phyloP scores from a whole-genome alignment of 805 yeast genomes.

The Candida rishiriensis region DNA sequence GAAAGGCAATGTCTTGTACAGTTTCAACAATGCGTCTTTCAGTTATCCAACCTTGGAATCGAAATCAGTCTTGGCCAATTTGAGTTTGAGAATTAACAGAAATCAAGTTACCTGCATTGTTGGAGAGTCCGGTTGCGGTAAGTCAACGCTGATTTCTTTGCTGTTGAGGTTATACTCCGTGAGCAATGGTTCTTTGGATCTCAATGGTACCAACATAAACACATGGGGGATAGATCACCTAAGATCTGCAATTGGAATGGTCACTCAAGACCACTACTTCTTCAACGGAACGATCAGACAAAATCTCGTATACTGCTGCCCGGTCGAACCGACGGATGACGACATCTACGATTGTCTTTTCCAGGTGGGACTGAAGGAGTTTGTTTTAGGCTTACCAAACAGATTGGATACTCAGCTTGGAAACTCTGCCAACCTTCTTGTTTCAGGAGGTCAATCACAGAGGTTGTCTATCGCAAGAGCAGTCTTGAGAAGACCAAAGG shows the following conservation, averaged over 20 bases:
- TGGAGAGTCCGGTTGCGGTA: slow-evolving; percentile 91
- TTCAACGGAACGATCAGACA: slow-evolving; percentile 72
- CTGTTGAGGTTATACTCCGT: slow-evolving; percentile 48
- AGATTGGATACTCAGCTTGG: slow-evolving; percentile 61
- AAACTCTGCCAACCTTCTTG: slow-evolving; percentile 35
- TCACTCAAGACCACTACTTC: slow-evolving; percentile 69
- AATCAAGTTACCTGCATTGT: slow-evolving; percentile 61
- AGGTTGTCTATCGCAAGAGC: slow-evolving; percentile 83
- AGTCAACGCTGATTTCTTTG: slow-evolving; percentile 67
- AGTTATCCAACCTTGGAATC: slow-evolving; percentile 35
- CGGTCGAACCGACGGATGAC: slow-evolving; percentile 16
- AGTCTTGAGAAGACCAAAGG: slow-evolving; percentile 56
- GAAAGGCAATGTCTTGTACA: slow-evolving; percentile 23
- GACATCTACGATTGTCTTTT: slow-evolving; percentile 38
- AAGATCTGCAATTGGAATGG: slow-evolving; percentile 57
- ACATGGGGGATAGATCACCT: slow-evolving; percentile 42
- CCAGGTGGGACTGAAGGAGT: slow-evolving; percentile 48
- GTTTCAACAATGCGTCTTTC: slow-evolving; percentile 45
- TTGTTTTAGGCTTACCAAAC: slow-evolving; percentile 49
- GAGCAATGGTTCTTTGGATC: slow-evolving; percentile 35
- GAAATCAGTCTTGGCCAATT: slow-evolving; percentile 32
- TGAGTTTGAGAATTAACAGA: slow-evolving; percentile 38
- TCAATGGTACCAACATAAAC: slow-evolving; percentile 43
- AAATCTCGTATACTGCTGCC: slow-evolving; percentile 62
- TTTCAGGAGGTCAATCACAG: slow-evolving; percentile 93